Percentiles rank a stretch among this genome's conserved stretches.
Evolutionary conservation across 176 grass and related monocot genomes (phyloP).

Genomic region (Saccharum officinarum): DNA sequence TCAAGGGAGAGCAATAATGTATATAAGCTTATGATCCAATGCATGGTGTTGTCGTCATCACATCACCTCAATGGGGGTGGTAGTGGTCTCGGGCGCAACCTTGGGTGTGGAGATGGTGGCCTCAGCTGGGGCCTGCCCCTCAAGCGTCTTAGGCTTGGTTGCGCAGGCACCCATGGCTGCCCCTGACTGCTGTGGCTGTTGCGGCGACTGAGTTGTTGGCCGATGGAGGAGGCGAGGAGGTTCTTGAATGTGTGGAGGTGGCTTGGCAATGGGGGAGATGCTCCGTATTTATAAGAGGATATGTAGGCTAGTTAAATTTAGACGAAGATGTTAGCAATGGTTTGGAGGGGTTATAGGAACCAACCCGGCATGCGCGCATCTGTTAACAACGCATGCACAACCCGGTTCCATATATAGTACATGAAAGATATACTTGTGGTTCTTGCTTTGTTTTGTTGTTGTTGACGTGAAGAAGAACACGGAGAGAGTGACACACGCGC

Average conservation of each 20-base stretch:
- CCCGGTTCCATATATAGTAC: background rate
- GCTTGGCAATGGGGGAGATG: background rate
- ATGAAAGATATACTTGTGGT: background rate
- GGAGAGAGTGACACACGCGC: no score
- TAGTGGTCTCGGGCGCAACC: slow-evolving; percentile 34
- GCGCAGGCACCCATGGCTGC: slow-evolving; percentile 51
- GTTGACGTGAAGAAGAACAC: no score
- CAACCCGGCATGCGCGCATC: background rate
- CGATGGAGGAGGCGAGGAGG: background rate
- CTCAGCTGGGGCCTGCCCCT: slow-evolving; percentile 39
- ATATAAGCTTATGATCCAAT: background rate
- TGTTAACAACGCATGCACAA: no score
- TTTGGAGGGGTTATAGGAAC: background rate
- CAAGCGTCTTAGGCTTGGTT: slow-evolving; percentile 51
- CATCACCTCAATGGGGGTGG: slow-evolving; percentile 3
- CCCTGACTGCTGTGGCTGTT: background rate
- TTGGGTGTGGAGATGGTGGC: slow-evolving; percentile 35
- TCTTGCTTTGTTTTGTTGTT: no score
- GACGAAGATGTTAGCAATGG: background rate
- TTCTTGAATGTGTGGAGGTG: slow-evolving; percentile 38
- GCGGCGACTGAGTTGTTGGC: slow-evolving; percentile 21
- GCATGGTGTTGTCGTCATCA: background rate
- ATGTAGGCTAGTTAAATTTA: background rate
- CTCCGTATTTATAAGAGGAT: background rate
- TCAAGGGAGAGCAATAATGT: background rate